phyloP scores from a whole-genome alignment of 768 basidiomycete species.

The Leccinum uliginosum region DNA sequence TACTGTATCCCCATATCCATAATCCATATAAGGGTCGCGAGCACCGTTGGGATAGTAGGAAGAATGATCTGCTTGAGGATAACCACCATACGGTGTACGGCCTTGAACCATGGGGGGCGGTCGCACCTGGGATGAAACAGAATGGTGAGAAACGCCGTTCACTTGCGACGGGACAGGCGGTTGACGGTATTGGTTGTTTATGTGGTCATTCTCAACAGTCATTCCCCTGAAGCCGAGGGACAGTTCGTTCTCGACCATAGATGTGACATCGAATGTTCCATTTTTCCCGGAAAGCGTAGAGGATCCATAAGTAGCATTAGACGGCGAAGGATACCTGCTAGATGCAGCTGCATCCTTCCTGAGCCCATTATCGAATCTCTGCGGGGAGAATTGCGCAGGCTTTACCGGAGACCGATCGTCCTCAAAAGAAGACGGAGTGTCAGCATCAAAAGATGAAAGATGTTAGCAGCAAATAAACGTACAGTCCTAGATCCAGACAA shows the following conservation, averaged over 20 bases:
- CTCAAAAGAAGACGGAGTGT: conserved; percentile 26
- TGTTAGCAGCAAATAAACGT: conserved; percentile 13
- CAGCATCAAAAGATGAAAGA: conserved; percentile 12
- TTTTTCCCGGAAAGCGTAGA: conserved; percentile 29
- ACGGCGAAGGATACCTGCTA: conserved; percentile 45
- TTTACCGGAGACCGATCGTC: conserved; percentile 47
- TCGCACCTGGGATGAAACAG: conserved; percentile 37
- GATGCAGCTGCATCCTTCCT: conserved; percentile 37
- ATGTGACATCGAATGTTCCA: conserved; percentile 35
- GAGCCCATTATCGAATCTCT: conserved; percentile 45
- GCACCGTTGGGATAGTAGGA: conserved; percentile 53
- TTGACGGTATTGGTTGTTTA: conserved; percentile 37
- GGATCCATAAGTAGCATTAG: conserved; percentile 33
- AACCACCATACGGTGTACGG: conserved; percentile 45
- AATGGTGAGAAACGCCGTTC: conserved; percentile 27
- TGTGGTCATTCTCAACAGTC: conserved; percentile 52
- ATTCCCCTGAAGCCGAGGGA: conserved; percentile 57
- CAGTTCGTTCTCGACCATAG: conserved; percentile 50
- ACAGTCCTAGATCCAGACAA: conserved; percentile 41
- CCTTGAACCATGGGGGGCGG: conserved; percentile 42
- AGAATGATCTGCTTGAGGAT: conserved; percentile 54
- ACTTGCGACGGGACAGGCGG: conserved; percentile 27
- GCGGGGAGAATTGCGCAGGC: conserved; percentile 49
- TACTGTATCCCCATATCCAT: conserved; percentile 54
- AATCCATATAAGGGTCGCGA: conserved; percentile 50